These are phyloP conservation scores for Hypoxylon sp. DNA, from an alignment of 2,329 filamentous ascomycete genomes.

Conservation along the genomic window DNA sequence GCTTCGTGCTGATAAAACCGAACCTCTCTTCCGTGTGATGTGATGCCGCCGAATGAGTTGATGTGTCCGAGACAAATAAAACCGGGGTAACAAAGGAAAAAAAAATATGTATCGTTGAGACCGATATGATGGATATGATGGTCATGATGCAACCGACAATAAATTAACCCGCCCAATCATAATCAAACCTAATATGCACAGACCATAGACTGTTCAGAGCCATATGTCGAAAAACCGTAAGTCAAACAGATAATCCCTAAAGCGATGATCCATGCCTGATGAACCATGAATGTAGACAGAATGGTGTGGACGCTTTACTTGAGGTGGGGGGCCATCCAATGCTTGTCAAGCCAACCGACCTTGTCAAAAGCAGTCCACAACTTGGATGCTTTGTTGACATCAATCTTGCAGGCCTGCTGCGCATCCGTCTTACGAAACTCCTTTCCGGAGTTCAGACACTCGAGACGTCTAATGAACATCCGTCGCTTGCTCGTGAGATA, in stretches of 20 bases:
- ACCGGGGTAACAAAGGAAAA: constrained; percentile 34
- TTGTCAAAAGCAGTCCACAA: constrained; percentile 91
- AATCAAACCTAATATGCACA: constrained; percentile 30
- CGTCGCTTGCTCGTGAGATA: constrained; percentile 94
- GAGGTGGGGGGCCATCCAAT: constrained; percentile 59
- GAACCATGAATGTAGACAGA: constrained; percentile 21
- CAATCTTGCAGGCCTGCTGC: constrained; percentile 97
- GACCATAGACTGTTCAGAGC: constrained; percentile 19
- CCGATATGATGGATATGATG: constrained; percentile 40
- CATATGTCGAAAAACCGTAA: constrained; percentile 5
- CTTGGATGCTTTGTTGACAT: constrained; percentile 97
- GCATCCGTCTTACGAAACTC: constrained; percentile 96
- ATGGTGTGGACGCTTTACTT: constrained; percentile 46
- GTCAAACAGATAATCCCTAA: background rate
- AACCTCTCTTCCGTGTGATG: constrained; percentile 34
- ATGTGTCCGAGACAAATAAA: constrained; percentile 27
- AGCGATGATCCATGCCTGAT: constrained; percentile 46
- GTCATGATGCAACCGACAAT: constrained; percentile 28
- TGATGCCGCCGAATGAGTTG: constrained; percentile 40
- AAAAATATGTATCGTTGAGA: constrained; percentile 38
- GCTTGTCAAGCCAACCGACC: constrained; percentile 82
- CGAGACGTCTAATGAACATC: constrained; percentile 84
- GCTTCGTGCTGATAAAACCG: constrained; percentile 51
- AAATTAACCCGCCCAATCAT: constrained; percentile 18
- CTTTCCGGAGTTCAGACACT: constrained; percentile 77